Conservation (phyloP, 805 yeast species). For the Nakazawaea anatomiae region DNA sequence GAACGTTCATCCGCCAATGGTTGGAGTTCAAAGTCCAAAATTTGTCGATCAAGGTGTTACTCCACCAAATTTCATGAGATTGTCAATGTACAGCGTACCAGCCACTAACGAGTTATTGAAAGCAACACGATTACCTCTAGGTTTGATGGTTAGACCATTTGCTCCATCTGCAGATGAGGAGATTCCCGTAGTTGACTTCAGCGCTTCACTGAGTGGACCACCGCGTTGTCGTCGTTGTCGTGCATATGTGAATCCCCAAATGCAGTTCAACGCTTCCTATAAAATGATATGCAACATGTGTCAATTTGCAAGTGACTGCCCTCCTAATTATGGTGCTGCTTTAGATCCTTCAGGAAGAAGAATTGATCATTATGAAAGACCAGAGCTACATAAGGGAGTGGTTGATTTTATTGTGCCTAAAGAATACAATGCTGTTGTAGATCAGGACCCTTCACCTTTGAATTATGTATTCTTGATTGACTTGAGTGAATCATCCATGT, state of each 20-base stretch:
- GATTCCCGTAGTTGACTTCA: slow-evolving; percentile 66
- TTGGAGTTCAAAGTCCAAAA: slow-evolving; percentile 57
- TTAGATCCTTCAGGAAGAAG: slow-evolving; percentile 58
- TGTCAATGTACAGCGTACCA: slow-evolving; percentile 82
- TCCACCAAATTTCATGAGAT: slow-evolving; percentile 70
- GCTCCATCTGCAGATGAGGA: slow-evolving; percentile 51
- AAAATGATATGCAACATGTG: slow-evolving; percentile 83
- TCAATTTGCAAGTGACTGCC: slow-evolving; percentile 64
- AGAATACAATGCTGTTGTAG: slow-evolving; percentile 52
- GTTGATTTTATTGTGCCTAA: slow-evolving; percentile 80
- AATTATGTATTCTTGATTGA: slow-evolving; percentile 74
- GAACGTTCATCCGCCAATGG: slow-evolving; percentile 77
- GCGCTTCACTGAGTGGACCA: slow-evolving; percentile 49
- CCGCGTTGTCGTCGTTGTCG: slow-evolving; percentile 91
- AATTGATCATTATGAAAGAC: slow-evolving; percentile 55
- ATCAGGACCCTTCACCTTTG: slow-evolving; percentile 37
- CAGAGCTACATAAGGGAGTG: slow-evolving; percentile 78
- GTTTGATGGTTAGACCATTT: slow-evolving; percentile 79
- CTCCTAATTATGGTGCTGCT: slow-evolving; percentile 60
- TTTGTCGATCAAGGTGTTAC: slow-evolving; percentile 82
- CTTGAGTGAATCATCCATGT: slow-evolving; percentile 51
- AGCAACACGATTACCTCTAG: slow-evolving; percentile 73
- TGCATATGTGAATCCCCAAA: slow-evolving; percentile 80
- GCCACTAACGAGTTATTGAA: slow-evolving; percentile 61
- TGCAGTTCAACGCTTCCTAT: slow-evolving; percentile 58